Base-by-base conservation (phyloP, 2,329 filamentous ascomycete species). In the Teratosphaeria nubilosa region DNA sequence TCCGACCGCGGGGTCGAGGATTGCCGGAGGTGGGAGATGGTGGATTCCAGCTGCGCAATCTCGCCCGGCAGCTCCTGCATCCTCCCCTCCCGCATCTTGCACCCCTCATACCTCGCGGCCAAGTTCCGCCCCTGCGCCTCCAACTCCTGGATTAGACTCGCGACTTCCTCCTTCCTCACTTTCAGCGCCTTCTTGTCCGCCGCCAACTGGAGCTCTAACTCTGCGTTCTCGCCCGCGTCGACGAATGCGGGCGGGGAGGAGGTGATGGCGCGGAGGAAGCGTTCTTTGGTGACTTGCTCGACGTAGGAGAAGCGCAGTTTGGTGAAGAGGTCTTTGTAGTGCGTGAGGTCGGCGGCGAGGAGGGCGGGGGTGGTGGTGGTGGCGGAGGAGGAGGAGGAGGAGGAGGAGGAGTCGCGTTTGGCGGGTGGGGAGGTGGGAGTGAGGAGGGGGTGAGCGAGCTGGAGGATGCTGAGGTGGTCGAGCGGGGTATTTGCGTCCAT, bases 271-370 rank as follows among this genome's bases (percentile, higher is more conserved):
- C 91, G 89, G 57, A 99, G 86, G 73, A 96, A 97, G 69, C 96
- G 95, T 73, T 99, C 94, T 75, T 97, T 99, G 51, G 92, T 97
- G 62, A 97, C 91, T 78, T 97, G 94, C 75, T 99, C 94, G 66
- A 96, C 88, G 75, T 97, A 97, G 63, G 89, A 95, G 78, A 97
- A 97, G 66, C 92, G 90, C 45, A 97, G 81, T 76, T 99, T 97
- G 50, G 90, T 87, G 74, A 97, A 99, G 22, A 97, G 83, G 74
- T 96, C 91, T 76, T 89, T 90, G 77, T 97, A 96, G 74, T 97
- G 91, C 31, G 82, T 79, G 30, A 97, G 80, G 73, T 97, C 92
- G 30, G 88, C 89, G 63, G 89, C 85, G 7, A 97, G 79, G 20
- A 86, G 86, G 16, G 87, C 82, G 0, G 91, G 90, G 10, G 86